A percentile compares a stretch with the other conserved stretches of the same genome.
Evolutionary conservation across 768 basidiomycete species (phyloP).

Genomic region (Lactifluus subvellereus): DNA sequence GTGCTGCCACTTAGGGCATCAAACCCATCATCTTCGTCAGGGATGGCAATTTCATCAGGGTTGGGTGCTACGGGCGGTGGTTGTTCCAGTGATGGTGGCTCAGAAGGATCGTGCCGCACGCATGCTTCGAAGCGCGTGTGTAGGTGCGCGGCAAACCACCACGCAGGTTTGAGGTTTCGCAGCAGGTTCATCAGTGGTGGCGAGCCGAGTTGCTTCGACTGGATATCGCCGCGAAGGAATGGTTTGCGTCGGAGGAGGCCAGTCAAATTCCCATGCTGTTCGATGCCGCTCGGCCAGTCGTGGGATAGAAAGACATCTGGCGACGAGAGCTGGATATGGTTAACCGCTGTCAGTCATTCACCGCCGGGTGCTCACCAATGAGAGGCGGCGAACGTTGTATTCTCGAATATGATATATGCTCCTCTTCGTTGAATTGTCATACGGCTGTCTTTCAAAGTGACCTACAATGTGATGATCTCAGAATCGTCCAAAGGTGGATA

Average conservation of each 20-base stretch:
- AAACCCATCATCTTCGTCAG: constrained; percentile 35
- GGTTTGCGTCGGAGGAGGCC: constrained; percentile 69
- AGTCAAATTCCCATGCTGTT: constrained; percentile 65
- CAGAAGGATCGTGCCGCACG: constrained; percentile 38
- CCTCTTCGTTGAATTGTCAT: constrained; percentile 60
- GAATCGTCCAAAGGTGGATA: constrained; percentile 17
- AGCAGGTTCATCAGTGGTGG: constrained; percentile 81
- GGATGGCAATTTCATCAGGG: constrained; percentile 48
- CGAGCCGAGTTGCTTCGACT: constrained; percentile 68
- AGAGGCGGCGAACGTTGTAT: constrained; percentile 73
- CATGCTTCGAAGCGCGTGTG: constrained; percentile 82
- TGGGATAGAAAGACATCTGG: constrained; percentile 86
- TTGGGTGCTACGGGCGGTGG: constrained; percentile 28
- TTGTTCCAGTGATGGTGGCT: neutral
- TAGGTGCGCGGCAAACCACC: constrained; percentile 94
- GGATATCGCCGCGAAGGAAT: constrained; percentile 68
- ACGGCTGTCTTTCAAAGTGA: constrained; percentile 78
- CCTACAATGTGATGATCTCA: constrained; percentile 39
- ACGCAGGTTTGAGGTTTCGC: constrained; percentile 60
- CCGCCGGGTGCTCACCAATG: constrained; percentile 45
- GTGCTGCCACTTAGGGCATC: neutral
- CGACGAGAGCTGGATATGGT: constrained; percentile 42
- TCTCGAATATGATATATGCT: constrained; percentile 91
- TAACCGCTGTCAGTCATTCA: neutral
- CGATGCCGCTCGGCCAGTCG: constrained; percentile 91